Conservation (phyloP, 768 basidiomycete genomes). For the Pleurotus giganteus region DNA sequence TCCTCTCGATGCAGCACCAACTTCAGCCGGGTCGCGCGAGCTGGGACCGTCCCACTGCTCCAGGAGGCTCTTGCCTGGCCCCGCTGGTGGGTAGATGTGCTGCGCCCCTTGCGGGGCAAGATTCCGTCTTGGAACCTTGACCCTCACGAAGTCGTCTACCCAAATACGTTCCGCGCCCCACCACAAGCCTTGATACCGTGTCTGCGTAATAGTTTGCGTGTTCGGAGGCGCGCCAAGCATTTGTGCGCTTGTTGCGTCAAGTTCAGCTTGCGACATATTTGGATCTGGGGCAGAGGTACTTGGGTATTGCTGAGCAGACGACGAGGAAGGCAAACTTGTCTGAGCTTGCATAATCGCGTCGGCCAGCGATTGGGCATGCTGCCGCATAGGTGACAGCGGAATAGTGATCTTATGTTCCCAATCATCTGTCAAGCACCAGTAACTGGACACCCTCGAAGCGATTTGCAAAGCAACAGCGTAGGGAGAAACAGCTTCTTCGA, state of each 20-base stretch:
- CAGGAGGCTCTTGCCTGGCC: constrained; percentile 40
- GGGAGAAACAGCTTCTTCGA: constrained; percentile 55
- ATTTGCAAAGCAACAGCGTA: constrained; percentile 74
- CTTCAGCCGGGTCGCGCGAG: constrained; percentile 24
- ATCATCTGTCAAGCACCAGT: constrained; percentile 74
- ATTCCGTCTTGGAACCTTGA: constrained; percentile 66
- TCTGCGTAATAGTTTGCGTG: constrained; percentile 41
- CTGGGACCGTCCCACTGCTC: constrained; percentile 21
- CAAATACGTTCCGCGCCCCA: constrained; percentile 90
- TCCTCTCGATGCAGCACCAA: constrained; percentile 60
- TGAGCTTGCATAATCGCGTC: constrained; percentile 38
- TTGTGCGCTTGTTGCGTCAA: constrained; percentile 20
- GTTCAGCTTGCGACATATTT: constrained; percentile 20
- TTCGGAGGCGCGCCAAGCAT: constrained; percentile 20
- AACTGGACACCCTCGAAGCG: constrained; percentile 56
- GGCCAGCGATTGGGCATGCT: constrained; percentile 15
- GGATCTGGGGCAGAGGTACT: constrained; percentile 16
- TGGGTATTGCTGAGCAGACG: constrained; percentile 14
- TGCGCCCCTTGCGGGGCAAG: constrained; percentile 66
- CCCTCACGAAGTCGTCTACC: constrained; percentile 79
- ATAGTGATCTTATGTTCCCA: constrained; percentile 59
- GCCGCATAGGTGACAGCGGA: constrained; percentile 20
- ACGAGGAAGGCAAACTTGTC: constrained; percentile 43
- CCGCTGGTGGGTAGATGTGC: constrained; percentile 60
- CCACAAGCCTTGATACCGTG: constrained; percentile 79